phyloP scores from a whole-genome alignment of 495 filamentous ascomycete species.

The Elaphomyces granulatus region DNA sequence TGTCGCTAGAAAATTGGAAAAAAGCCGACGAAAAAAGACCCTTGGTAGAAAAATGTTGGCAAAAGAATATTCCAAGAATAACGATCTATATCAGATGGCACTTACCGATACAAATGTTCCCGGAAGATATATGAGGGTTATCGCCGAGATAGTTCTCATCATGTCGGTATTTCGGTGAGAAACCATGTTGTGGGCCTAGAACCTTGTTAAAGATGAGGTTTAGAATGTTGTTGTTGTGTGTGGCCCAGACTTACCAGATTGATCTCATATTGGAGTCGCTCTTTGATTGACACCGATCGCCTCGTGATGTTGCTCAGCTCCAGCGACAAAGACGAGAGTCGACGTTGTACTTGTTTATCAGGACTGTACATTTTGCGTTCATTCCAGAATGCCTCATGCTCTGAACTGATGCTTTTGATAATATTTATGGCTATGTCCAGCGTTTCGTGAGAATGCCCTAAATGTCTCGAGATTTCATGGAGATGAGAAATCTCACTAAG shows the following conservation, averaged over 20 bases:
- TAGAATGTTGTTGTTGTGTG: constrained; percentile 17
- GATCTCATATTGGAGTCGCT: constrained; percentile 30
- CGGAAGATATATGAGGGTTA: constrained; percentile 26
- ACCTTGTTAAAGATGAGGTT: constrained; percentile 17
- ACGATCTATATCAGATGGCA: not conserved
- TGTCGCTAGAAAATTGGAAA: not conserved
- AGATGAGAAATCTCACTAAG: constrained; percentile 18
- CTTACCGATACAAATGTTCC: constrained; percentile 23
- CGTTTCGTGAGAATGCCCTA: constrained; percentile 31
- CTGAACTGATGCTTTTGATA: constrained; percentile 18
- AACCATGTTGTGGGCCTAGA: constrained; percentile 17
- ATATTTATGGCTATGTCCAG: constrained; percentile 26
- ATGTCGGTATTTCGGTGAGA: constrained; percentile 22
- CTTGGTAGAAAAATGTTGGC: no score
- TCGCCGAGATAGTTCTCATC: constrained; percentile 20
- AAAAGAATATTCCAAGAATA: not conserved
- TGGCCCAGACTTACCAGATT: constrained; percentile 21
- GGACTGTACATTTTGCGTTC: not conserved
- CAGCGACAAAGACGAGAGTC: constrained; percentile 7
- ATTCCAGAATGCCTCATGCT: constrained; percentile 12
- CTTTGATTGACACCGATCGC: constrained; percentile 13
- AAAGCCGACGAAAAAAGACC: not conserved
- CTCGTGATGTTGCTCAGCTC: constrained; percentile 11
- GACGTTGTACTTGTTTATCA: not conserved
- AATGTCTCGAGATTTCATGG: constrained; percentile 35